Percentiles rank a stretch among this genome's conserved stretches.
These are phyloP conservation scores for Eucalyptus lansdowneana DNA, from an alignment of 345 rosid species.

Conservation along the genomic window DNA sequence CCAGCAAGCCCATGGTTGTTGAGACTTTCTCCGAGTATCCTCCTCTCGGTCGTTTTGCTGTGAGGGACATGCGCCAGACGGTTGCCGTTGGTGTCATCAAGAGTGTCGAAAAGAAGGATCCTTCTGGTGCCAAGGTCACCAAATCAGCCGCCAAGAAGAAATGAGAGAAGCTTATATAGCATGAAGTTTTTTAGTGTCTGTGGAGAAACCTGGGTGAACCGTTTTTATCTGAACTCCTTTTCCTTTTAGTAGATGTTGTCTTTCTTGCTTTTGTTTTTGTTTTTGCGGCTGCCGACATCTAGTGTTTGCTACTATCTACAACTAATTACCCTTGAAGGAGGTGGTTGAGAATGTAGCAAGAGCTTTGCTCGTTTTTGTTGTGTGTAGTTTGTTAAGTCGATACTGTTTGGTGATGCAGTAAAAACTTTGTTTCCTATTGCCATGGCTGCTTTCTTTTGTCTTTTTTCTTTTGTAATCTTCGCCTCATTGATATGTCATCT, in stretches of 20 bases:
- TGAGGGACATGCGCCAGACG: conserved; percentile 17
- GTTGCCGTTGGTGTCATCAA: conserved; percentile 25
- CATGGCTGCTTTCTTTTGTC: not conserved
- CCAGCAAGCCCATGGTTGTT: conserved; percentile 16
- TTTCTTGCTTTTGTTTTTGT: not conserved
- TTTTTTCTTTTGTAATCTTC: not conserved
- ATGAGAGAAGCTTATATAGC: not conserved
- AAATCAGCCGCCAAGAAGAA: conserved; percentile 10
- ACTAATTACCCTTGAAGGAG: not conserved
- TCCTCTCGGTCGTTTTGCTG: conserved; percentile 25
- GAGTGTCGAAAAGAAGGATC: conserved; percentile 19
- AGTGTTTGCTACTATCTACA: not conserved
- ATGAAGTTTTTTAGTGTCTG: not conserved
- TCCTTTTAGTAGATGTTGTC: not conserved
- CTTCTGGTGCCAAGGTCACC: conserved; percentile 20
- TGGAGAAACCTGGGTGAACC: not conserved
- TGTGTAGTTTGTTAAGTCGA: not conserved
- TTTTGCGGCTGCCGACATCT: not conserved
- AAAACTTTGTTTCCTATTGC: not conserved
- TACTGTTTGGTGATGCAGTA: not conserved
- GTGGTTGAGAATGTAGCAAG: not conserved
- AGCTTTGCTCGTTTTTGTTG: not conserved
- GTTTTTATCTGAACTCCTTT: not conserved
- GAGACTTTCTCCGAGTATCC: conserved; percentile 18
- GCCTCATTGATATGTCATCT: not conserved